Base-by-base conservation (phyloP, 2,329 filamentous ascomycete species). In the Ceratocystis diversiconidia region DNA sequence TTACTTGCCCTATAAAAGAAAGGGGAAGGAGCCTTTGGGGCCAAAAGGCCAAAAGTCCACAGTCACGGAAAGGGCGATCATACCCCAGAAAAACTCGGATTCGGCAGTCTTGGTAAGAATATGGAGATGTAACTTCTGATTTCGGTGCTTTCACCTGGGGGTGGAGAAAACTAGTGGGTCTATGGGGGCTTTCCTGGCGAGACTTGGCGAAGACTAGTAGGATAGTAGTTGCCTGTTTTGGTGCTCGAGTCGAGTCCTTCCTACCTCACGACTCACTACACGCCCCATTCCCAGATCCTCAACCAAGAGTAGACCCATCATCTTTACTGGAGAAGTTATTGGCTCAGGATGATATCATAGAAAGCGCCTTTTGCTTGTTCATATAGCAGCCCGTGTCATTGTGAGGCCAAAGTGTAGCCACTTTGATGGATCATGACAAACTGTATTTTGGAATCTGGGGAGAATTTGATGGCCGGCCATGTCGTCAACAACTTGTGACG, bases 11-110 rank as follows among this genome's bases (percentile, higher is more conserved):
- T 41, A 41, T 41, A 41, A 0, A 3, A 41, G 36, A 12, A 50
- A 50, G 46, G 48, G 48, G 48, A 25, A 25, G 15, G 12, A 52
- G 19, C 12, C 50, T 15, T 2, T 4, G 19, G 19, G 5, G 12
- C 52, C 28, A 59, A 36, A 59, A 50, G 46, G 19, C 46, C 46
- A 50, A n/a, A 50, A 59, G 52, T 59, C 28, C 28, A 59, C 52
- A 59, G 15, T n/a, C 52, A 59, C 52, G 28, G 52, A 15, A 59
- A 59, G n/a, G 52, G 52, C 52, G 52, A 59, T 59, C 52, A 59
- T 59, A 59, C 52, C 52, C 52, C 52, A 59, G 52, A 59, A 32
- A 30, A 59, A 59, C 1, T 19, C 17, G 15, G 28, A 59, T 59
- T 59, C 28, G 28, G 28, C 52, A 59, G 52, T 59, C 15, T n/a